phyloP scores from a whole-genome alignment of 306 rosid species.

The Inga laurina region DNA sequence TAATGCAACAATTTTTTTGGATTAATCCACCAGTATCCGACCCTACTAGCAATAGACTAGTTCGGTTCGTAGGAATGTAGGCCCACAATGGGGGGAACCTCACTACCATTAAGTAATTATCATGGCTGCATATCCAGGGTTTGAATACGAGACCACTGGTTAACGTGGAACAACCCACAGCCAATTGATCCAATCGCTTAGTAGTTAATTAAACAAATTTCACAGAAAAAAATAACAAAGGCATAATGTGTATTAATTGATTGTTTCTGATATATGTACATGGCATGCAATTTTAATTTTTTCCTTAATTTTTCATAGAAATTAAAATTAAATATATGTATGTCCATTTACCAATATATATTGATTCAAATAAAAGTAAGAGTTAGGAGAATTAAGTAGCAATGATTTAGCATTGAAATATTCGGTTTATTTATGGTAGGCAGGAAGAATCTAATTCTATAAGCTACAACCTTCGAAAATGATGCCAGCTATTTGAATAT shows the following conservation, averaged over 20 bases:
- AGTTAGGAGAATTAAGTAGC: conserved; percentile 29
- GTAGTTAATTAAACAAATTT: background rate
- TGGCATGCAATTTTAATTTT: background rate
- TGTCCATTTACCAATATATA: background rate
- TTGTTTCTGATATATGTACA: background rate
- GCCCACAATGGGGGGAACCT: no score
- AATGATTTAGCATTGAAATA: conserved; percentile 22
- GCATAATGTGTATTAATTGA: background rate
- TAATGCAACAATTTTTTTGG: no score
- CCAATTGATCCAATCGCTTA: no score
- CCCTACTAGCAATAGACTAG: no score
- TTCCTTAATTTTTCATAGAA: background rate
- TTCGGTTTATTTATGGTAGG: conserved; percentile 47
- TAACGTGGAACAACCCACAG: no score
- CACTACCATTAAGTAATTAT: no score
- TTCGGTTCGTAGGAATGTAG: no score
- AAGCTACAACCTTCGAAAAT: conserved; percentile 30
- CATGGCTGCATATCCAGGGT: no score
- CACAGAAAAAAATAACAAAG: background rate
- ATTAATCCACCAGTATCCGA: no score
- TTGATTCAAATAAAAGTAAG: background rate
- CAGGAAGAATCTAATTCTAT: conserved; percentile 52
- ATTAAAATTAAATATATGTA: background rate
- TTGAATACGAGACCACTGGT: no score
- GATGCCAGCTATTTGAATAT: conserved; percentile 21